Percentiles rank a stretch among this genome's conserved stretches.
phyloP scores from a whole-genome alignment of 495 filamentous ascomycete species.

The Evernia prunastri region DNA sequence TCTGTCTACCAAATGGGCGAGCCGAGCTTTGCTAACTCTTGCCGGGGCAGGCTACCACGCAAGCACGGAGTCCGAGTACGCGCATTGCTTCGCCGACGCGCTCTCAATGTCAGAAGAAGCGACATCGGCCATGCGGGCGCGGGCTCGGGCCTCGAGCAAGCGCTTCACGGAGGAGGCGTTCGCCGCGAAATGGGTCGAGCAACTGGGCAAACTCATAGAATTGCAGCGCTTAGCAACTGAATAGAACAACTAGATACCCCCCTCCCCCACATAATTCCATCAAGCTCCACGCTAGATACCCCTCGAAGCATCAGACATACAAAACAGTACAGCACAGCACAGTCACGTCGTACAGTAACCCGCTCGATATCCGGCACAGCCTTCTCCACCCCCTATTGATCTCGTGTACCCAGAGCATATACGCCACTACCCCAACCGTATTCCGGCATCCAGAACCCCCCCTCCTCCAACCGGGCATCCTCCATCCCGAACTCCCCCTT shows the following conservation, averaged over 20 bases:
- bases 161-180: constrained; percentile 88
- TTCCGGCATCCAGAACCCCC: constrained; percentile 11
- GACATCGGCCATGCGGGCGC: constrained; percentile 60
- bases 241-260: constrained; percentile 5
- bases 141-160: constrained; percentile 68
- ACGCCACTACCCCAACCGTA: constrained; percentile 3
- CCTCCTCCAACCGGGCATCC: constrained; percentile 19
- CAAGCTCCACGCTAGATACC: no score
- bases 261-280: no score
- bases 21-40: not conserved
- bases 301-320: not conserved
- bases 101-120: constrained; percentile 60
- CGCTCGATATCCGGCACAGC: not conserved
- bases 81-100: constrained; percentile 67
- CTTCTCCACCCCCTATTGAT: constrained; percentile 15
- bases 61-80: constrained; percentile 67
- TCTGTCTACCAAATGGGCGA: not conserved
- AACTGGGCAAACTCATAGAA: constrained; percentile 64
- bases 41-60: constrained; percentile 77
- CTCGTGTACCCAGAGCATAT: constrained; percentile 14
- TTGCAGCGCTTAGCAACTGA: constrained; percentile 30
- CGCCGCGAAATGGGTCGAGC: constrained; percentile 60
- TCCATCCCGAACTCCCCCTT: constrained; percentile 37
- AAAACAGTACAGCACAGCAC: no score
- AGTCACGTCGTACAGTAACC: not conserved